phyloP scores from a whole-genome alignment of 768 basidiomycete genomes.

The Auricularia sp. region DNA sequence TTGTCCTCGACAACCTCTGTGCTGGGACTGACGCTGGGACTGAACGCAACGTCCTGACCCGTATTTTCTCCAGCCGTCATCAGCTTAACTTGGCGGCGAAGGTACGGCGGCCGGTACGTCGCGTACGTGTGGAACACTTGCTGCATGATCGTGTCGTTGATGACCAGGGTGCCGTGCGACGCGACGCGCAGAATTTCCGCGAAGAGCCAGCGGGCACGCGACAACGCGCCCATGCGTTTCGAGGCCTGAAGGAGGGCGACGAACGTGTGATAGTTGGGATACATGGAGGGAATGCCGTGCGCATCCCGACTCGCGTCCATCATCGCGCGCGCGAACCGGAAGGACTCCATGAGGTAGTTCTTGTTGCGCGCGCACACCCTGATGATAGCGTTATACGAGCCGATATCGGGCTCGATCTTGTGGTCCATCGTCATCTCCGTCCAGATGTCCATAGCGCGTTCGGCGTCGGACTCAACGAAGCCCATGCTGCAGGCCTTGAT shows the following conservation, averaged over 20 bases:
- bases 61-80: slow-evolving; percentile 18
- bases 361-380: slow-evolving; percentile 62
- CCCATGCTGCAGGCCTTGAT: slow-evolving; percentile 58
- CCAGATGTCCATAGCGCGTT: slow-evolving; percentile 88
- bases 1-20: too few species aligned
- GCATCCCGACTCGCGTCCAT: slow-evolving; percentile 65
- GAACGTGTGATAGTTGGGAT: slow-evolving; percentile 62
- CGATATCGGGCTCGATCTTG: slow-evolving; percentile 47
- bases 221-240: slow-evolving; percentile 76
- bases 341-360: slow-evolving; percentile 67
- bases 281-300: slow-evolving; percentile 33
- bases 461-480: slow-evolving; percentile 53
- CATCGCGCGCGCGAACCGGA: slow-evolving; percentile 82
- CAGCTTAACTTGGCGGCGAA: slow-evolving; percentile 36
- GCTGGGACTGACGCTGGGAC: too few species aligned
- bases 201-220: slow-evolving; percentile 79
- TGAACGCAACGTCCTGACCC: background rate
- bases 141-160: slow-evolving; percentile 64
- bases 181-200: slow-evolving; percentile 58
- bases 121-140: slow-evolving; percentile 86
- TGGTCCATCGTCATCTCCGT: slow-evolving; percentile 81
- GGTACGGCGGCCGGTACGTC: slow-evolving; percentile 63
- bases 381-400: slow-evolving; percentile 75
- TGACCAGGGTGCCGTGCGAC: slow-evolving; percentile 9
- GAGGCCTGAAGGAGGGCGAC: slow-evolving; percentile 81